phyloP scores from a whole-genome alignment of 1,139 yeast genomes.

The Candida labiduridarum region DNA sequence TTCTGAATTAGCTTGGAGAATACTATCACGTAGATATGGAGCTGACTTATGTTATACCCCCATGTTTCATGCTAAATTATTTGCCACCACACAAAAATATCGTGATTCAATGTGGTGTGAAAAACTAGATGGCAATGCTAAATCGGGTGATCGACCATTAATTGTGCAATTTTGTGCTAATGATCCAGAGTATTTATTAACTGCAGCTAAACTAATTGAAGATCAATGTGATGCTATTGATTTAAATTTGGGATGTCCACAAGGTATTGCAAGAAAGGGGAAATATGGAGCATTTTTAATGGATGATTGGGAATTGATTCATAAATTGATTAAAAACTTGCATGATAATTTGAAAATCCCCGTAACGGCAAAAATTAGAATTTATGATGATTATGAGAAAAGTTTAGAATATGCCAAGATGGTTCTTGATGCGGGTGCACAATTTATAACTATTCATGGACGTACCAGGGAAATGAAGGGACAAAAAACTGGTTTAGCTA shows the following conservation, averaged over 20 bases:
- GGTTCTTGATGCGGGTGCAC: constrained; percentile 96
- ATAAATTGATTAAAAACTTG: constrained; percentile 66
- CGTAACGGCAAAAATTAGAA: constrained; percentile 93
- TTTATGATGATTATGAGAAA: constrained; percentile 83
- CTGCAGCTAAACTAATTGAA: constrained; percentile 80
- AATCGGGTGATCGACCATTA: constrained; percentile 68
- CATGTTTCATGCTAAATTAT: constrained; percentile 91
- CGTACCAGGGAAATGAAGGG: constrained; percentile 98
- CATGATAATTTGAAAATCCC: constrained; percentile 80
- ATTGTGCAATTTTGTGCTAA: constrained; percentile 96
- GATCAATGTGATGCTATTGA: constrained; percentile 95
- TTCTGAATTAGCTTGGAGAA: constrained; percentile 94
- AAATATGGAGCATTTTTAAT: constrained; percentile 92
- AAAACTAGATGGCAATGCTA: constrained; percentile 62
- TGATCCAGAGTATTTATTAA: constrained; percentile 80
- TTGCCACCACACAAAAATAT: constrained; percentile 83
- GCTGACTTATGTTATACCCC: constrained; percentile 96
- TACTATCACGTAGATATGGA: constrained; percentile 82
- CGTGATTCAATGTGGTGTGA: constrained; percentile 75
- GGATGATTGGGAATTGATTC: constrained; percentile 94
- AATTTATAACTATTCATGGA: constrained; percentile 92
- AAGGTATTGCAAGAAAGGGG: constrained; percentile 94
- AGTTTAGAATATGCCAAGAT: constrained; percentile 84
- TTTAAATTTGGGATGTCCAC: constrained; percentile 95
- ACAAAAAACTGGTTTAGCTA: constrained; percentile 91